phyloP scores from a whole-genome alignment of 306 rosid species.

The Castanopsis chinensis region DNA sequence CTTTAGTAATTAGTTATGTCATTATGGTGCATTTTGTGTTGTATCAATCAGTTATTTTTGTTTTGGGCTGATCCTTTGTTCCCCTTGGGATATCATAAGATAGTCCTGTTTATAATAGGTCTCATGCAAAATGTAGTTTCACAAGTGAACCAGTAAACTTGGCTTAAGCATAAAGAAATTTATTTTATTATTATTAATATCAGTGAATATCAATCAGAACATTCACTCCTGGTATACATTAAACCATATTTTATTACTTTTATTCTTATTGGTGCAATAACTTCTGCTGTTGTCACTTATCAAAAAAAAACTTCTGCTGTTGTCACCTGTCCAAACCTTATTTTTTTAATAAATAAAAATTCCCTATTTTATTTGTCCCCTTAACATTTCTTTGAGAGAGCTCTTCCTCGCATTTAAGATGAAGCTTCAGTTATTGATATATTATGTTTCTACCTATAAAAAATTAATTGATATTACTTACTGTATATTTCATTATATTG shows the following conservation, averaged over 20 bases:
- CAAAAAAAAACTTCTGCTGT: background rate
- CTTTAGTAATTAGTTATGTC: too few relatives aligned
- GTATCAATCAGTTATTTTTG: background rate
- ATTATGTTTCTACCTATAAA: too few relatives aligned
- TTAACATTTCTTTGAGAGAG: background rate
- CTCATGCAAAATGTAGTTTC: background rate
- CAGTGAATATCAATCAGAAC: background rate
- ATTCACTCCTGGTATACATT: background rate
- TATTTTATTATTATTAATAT: background rate
- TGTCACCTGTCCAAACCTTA: background rate
- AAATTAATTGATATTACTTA: background rate
- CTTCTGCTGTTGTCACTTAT: background rate
- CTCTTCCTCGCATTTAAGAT: background rate
- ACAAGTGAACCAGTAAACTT: background rate
- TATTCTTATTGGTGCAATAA: background rate
- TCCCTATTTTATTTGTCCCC: background rate
- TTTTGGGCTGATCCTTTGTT: background rate
- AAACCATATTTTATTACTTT: too few relatives aligned
- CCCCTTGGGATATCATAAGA: background rate
- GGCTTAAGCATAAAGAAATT: background rate
- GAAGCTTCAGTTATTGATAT: background rate
- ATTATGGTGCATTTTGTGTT: background rate
- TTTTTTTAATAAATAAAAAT: background rate
- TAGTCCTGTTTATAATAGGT: background rate
- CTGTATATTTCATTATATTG: background rate